Conservation (phyloP, 257 asterid genomes). For the Solanum pimpinellifolium region DNA sequence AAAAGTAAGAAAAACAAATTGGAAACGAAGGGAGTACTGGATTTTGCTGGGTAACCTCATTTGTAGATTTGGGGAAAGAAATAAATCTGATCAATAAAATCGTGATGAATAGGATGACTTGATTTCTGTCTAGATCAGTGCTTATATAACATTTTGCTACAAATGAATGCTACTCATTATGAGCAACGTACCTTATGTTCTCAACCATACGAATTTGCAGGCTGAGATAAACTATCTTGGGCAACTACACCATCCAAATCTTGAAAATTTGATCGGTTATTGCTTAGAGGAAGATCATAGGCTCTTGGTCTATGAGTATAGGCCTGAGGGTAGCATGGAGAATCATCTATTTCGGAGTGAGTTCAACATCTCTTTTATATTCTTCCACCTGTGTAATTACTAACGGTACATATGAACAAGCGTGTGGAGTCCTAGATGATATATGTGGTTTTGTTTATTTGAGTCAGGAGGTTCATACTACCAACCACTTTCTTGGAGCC, state of each 20-base stretch:
- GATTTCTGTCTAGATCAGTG: not conserved
- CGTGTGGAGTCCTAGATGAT: not conserved
- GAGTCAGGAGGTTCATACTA: conserved; percentile 56
- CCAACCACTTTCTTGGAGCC: conserved; percentile 70
- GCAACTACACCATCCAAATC: conserved; percentile 60
- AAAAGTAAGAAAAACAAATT: not conserved
- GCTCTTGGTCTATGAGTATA: conserved; percentile 61
- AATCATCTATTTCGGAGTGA: conserved; percentile 63
- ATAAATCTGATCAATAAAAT: not conserved
- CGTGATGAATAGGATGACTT: not conserved
- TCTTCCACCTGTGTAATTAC: not conserved
- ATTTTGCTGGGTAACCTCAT: not conserved
- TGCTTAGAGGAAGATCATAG: conserved; percentile 61
- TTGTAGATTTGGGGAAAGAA: not conserved
- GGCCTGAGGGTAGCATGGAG: conserved; percentile 71
- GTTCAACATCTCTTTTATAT: conserved; percentile 3
- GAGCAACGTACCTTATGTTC: not conserved
- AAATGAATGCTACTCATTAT: not conserved
- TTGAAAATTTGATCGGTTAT: conserved; percentile 60
- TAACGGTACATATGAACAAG: not conserved
- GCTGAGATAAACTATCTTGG: conserved; percentile 63
- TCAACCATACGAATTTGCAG: conserved; percentile 15
- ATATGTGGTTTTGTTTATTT: not conserved
- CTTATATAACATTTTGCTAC: not conserved
- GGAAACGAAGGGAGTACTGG: not conserved